Evolutionary conservation across 495 filamentous ascomycete genomes (phyloP), one percentile per base, ranked within the genome.

Genomic region (Jackrogersella multiformis): DNA sequence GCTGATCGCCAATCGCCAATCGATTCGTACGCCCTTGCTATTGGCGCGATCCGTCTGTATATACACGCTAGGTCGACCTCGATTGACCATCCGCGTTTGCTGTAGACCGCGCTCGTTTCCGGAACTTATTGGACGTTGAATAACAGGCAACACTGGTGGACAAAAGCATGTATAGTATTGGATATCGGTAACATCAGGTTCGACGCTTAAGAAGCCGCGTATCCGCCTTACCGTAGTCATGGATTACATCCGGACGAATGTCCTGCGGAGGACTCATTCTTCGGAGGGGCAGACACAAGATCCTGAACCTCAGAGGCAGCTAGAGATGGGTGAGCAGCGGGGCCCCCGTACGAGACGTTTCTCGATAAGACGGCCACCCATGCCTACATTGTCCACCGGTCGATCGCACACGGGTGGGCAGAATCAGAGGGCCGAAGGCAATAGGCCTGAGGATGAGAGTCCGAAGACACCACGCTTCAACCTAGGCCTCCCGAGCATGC

Each of bases 381-480:
- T 80, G 41, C 74, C 73, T 23, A 60, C 64, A 34, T 61, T 80
- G 35, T 74, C 80, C 64, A 73, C 73, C 13, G 66, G 73, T 41
- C 72, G 71, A 39, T 69, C 64, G 7, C 73, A 59, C 34, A 63
- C 60, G 49, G 64, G 16, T 45, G 66, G 38, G 60, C 80, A 54
- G 61, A 65, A 63, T 32, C 61, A 66, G 21, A 73, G 72, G 28
- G 64, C 73, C 0, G 74, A 74, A 26, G 70, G 70, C n/a, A 71
- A 73, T 16, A 53, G 53, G 32, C 9, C 38, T 20, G 67, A 70
- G 13, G 60, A 73, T 12, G 70, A 79, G 35, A 76, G 71, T 4
- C 81, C 80, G 24, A 84, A 85, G 66, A 74, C 77, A 2, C 79
- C 82, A 0, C 64, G 70, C 0, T 76, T 77, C 38, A 57, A 74